Conservation (phyloP, 495 filamentous ascomycete species). For the Trichoderma virens region DNA sequence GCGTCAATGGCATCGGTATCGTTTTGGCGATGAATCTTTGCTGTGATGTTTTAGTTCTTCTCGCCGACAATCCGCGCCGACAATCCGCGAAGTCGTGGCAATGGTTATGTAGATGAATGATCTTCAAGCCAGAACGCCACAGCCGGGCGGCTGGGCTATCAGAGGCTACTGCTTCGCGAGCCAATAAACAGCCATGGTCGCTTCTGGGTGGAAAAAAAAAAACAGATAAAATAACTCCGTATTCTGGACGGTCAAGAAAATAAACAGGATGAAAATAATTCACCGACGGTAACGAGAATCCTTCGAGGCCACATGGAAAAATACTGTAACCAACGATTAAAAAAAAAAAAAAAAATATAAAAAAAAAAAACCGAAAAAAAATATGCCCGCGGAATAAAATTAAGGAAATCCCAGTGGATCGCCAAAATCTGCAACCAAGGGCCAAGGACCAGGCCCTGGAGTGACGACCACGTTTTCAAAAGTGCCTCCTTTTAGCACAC, state of each 20-base stretch:
- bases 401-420: not conserved
- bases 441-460: not conserved
- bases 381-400: constrained; percentile 1
- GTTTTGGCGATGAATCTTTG: too few species aligned
- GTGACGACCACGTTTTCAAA: constrained; percentile 5
- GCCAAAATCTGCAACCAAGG: not conserved
- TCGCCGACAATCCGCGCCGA: not conserved
- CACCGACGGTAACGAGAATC: not conserved
- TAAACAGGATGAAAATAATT: not conserved
- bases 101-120: not conserved
- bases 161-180: not conserved
- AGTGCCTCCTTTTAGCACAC: constrained; percentile 6
- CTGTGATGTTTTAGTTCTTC: too few species aligned
- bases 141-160: not conserved
- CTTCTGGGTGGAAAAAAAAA: not conserved
- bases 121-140: not conserved
- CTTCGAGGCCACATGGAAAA: not conserved
- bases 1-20: too few species aligned
- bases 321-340: not conserved
- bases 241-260: not conserved
- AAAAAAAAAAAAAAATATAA: not conserved
- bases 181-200: not conserved
- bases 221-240: too few species aligned
- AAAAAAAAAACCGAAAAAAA: not conserved
- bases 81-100: not conserved